A percentile compares a stretch with the other conserved stretches of the same genome.
These are phyloP conservation scores for Teratosphaeria viscida DNA, from an alignment of 2,329 filamentous ascomycete genomes.

Conservation along the genomic window DNA sequence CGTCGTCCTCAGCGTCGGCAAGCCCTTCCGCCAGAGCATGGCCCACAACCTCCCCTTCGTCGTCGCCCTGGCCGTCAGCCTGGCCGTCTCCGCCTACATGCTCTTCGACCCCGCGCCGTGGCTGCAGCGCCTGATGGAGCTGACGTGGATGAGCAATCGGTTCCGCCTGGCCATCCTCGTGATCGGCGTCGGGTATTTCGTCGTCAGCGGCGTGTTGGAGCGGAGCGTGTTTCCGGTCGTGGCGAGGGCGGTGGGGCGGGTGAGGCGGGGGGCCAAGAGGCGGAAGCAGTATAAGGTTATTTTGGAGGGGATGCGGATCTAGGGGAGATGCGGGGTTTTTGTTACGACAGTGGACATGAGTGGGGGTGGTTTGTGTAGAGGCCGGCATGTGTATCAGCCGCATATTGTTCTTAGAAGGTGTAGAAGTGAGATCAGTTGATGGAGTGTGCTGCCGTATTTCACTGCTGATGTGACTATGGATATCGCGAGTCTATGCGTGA, in stretches of 20 bases:
- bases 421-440: too few relatives aligned
- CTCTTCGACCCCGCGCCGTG: conserved; percentile 61
- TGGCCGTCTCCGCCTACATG: conserved; percentile 68
- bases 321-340: not conserved
- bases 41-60: conserved; percentile 77
- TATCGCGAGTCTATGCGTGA: too few relatives aligned
- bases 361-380: too few relatives aligned
- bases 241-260: conserved; percentile 54
- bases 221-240: conserved; percentile 57
- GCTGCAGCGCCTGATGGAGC: conserved; percentile 67
- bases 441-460: too few relatives aligned
- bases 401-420: too few relatives aligned
- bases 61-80: conserved; percentile 57
- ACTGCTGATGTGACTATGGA: too few relatives aligned
- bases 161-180: conserved; percentile 66
- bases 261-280: conserved; percentile 55
- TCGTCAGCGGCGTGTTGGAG: conserved; percentile 61
- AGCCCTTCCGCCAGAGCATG: conserved; percentile 76
- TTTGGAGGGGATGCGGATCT: conserved; percentile 44
- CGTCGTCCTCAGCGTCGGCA: conserved; percentile 81
- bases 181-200: conserved; percentile 60
- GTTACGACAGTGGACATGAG: too few relatives aligned
- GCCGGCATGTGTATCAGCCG: too few relatives aligned
- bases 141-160: conserved; percentile 62
- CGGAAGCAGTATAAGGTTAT: conserved; percentile 84